Base-by-base conservation (phyloP, 2,329 filamentous ascomycete species). In the Nakataea oryzae region DNA sequence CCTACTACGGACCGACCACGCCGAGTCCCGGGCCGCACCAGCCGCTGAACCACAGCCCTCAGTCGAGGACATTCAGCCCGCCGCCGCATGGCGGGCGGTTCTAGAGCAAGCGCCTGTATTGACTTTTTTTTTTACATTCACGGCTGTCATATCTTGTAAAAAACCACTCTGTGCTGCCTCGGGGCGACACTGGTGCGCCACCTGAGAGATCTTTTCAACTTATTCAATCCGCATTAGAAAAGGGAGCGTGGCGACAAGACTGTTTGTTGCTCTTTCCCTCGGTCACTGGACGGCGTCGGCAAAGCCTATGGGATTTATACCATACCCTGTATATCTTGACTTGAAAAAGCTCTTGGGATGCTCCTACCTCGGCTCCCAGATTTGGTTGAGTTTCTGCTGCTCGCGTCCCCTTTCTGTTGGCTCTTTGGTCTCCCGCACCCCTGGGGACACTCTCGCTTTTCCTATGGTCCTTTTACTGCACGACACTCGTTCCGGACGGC, bases 211-310 rank as follows among this genome's bases (percentile, higher is more conserved):
- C 6, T 21, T 50, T 50, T 7, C 6, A n/a, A n/a, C 21, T 8
- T 4, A 27, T 26, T 59, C 26, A 50, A n/a, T 32, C 28, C 28
- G 61, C 61, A 62, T 62, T 59, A 62, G 61, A 62, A 50, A 55
- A 57, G 61, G 58, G 61, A n/a, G 41, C 41, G 17, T 50, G 5
- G 41, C 41, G 41, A 50, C 17, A 50, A 32, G n/a, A n/a, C n/a
- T n/a, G n/a, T n/a, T 7, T 50, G 6, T 50, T 50, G 17, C 34
- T 41, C 41, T 50, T 7, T n/a, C 41, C n/a, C 41, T 50, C 7
- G 21, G 41, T 50, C 41, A n/a, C 17, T 50, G 8, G 41, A 50
- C 41, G 41, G 41, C 21, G 17, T 50, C 41, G 41, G 41, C 41
- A 50, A n/a, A n/a, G 41, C n/a, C 21, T 50, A 50, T 11, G 41